phyloP scores from a whole-genome alignment of 805 yeast species.

The Starmera dryadoides region DNA sequence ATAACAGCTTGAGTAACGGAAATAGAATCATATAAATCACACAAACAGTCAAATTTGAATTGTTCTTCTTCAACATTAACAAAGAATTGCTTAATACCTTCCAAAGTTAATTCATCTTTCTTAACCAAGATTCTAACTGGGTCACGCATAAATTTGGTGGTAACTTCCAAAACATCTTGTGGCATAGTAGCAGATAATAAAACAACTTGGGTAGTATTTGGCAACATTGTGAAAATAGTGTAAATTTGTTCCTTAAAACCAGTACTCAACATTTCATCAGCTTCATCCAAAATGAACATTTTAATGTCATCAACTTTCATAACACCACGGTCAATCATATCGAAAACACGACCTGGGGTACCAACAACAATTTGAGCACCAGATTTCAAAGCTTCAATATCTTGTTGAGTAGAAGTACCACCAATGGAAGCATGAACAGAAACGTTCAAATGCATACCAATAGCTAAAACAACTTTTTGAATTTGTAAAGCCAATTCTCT shows the following conservation, averaged over 20 bases:
- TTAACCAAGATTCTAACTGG: constrained; percentile 93
- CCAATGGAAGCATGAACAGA: constrained; percentile 91
- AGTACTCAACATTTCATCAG: constrained; percentile 87
- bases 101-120: constrained; percentile 88
- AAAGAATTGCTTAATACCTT: constrained; percentile 90
- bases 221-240: constrained; percentile 80
- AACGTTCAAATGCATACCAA: constrained; percentile 84
- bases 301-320: constrained; percentile 72
- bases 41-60: constrained; percentile 89
- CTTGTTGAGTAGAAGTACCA: constrained; percentile 80
- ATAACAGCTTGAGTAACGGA: constrained; percentile 97
- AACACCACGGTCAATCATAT: constrained; percentile 80
- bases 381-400: constrained; percentile 61
- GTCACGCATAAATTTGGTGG: constrained; percentile 84
- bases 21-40: constrained; percentile 91
- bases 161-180: constrained; percentile 83
- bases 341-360: constrained; percentile 93
- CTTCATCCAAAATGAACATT: constrained; percentile 91
- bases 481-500: constrained; percentile 94
- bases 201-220: constrained; percentile 85
- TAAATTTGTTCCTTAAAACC: constrained; percentile 96
- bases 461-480: constrained; percentile 75
- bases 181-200: constrained; percentile 94
- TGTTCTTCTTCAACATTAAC: constrained; percentile 88
- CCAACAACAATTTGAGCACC: constrained; percentile 94